A percentile compares a stretch with the other conserved stretches of the same genome.
Evolutionary conservation across 2,329 filamentous ascomycete genomes (phyloP).

Genomic region (Penicillium sclerotiorum): DNA sequence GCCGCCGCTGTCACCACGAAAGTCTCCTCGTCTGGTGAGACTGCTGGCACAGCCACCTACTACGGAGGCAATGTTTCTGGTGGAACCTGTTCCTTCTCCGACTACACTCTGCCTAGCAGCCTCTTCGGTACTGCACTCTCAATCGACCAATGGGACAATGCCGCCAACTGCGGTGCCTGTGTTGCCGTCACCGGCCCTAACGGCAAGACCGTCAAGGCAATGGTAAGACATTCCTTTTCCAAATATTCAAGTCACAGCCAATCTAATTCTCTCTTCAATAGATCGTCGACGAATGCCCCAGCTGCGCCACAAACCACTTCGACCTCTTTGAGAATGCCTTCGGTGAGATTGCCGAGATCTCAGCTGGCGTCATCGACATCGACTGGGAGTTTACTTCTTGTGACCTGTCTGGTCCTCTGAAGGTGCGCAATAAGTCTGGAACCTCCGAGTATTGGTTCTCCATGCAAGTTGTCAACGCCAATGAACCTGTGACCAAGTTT

Average conservation of each 20-base stretch:
- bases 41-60: conserved; percentile 52
- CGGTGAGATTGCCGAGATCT: conserved; percentile 40
- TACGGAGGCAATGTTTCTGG: conserved; percentile 61
- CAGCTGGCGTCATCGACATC: conserved; percentile 54
- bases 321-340: conserved; percentile 60
- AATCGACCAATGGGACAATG: conserved; percentile 55
- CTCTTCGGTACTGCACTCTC: conserved; percentile 65
- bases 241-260: not conserved
- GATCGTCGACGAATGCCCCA: conserved; percentile 62
- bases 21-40: conserved; percentile 11
- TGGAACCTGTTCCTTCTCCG: conserved; percentile 65
- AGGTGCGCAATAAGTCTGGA: conserved; percentile 55
- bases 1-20: not conserved
- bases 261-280: conserved; percentile 23
- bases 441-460: conserved; percentile 58
- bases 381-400: conserved; percentile 56
- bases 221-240: conserved; percentile 52
- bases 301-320: conserved; percentile 57
- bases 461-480: conserved; percentile 67
- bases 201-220: conserved; percentile 63
- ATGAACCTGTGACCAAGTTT: conserved; percentile 57
- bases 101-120: conserved; percentile 62
- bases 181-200: conserved; percentile 55
- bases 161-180: conserved; percentile 63
- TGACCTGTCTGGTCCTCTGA: conserved; percentile 53